Evolutionary conservation across 257 asterid species (phyloP), one percentile per base, ranked within the genome.

Genomic region (Nicotiana benthamiana): DNA sequence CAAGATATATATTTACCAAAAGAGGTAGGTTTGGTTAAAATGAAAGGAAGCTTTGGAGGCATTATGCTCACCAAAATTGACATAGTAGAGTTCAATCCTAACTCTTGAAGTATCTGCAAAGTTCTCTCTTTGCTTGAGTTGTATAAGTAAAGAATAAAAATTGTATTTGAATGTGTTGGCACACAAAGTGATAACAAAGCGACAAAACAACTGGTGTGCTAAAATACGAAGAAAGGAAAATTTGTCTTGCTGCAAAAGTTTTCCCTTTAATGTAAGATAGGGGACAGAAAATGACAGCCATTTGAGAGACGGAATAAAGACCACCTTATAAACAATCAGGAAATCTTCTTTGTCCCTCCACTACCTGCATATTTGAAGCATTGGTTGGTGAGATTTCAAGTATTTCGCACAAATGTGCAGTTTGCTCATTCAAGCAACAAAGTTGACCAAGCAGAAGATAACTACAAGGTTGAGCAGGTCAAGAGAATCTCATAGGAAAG

Each of bases 331-430:
- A 70, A 70, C 77, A 27, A 28, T 70, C 77, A 40, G 18, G 17
- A 51, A 10, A 51, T 70, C 46, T 36, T 70, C 32, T 40, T 40
- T 26, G 36, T 70, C 17, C 51, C 57, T 17, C 22, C 54, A 3
- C 26, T 62, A 6, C 68, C 74, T 64, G 40, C 9, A 16, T 2
- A 28, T 34, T 16, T 32, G 16, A 87, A 18, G 75, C 27, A 68
- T 51, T n/a, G 75, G 84, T 67, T 59, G 74, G 34, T 59, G 80
- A 32, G 22, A 70, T 2, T 36, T 17, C 46, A 80, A 79, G 83
- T 46, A 75, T 74, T 56, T 76, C 68, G 5, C 17, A 82, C 85
- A 61, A 84, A 59, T 6, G 86, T 34, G 66, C 64, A 54, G 57
- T 48, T 10, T 57, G 22, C 77, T 67, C 79, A 67, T 46, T 57